These are phyloP conservation scores for Adiantum capillusveneris DNA, from an alignment of 75 land plant genomes.

Conservation along the genomic window DNA sequence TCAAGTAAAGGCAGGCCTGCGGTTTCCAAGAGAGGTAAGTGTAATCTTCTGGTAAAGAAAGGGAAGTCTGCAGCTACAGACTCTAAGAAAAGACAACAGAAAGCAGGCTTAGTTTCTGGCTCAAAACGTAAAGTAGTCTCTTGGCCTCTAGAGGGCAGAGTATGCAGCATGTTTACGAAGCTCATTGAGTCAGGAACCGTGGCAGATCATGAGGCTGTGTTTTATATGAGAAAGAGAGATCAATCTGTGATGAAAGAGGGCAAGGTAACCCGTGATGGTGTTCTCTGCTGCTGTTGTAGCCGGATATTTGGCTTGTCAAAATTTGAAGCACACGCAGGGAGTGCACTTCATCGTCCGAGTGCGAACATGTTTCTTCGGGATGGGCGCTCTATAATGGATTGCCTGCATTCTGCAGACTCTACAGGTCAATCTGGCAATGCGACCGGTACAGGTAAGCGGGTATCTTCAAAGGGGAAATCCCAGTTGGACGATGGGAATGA, in stretches of 20 bases:
- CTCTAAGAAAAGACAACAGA: no score
- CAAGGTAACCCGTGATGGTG: slow-evolving; percentile 47
- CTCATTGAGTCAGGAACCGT: slow-evolving; percentile 52
- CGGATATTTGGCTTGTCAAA: slow-evolving; percentile 23
- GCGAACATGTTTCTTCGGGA: slow-evolving; percentile 51
- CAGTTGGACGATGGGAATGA: slow-evolving; percentile 27
- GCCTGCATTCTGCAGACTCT: slow-evolving; percentile 38
- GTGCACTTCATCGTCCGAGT: slow-evolving; percentile 29
- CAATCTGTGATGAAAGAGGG: slow-evolving; percentile 32
- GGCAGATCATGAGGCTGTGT: slow-evolving; percentile 33
- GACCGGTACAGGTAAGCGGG: neutral
- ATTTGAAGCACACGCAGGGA: slow-evolving; percentile 66
- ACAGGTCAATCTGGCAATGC: neutral
- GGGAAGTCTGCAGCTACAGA: no score
- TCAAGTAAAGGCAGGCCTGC: neutral
- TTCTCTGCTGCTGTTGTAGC: slow-evolving; percentile 53
- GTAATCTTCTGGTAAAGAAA: no score
- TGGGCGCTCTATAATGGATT: slow-evolving; percentile 72
- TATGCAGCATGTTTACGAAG: slow-evolving; percentile 42
- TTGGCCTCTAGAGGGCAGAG: neutral
- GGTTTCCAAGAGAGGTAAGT: neutral
- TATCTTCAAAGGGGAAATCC: slow-evolving; percentile 2
- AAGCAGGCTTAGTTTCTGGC: no score
- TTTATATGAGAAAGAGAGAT: slow-evolving; percentile 26
- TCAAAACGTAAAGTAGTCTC: no score